These are phyloP conservation scores for Paulinella micropora DNA, from an alignment of 78 protist species.

Conservation along the genomic window DNA sequence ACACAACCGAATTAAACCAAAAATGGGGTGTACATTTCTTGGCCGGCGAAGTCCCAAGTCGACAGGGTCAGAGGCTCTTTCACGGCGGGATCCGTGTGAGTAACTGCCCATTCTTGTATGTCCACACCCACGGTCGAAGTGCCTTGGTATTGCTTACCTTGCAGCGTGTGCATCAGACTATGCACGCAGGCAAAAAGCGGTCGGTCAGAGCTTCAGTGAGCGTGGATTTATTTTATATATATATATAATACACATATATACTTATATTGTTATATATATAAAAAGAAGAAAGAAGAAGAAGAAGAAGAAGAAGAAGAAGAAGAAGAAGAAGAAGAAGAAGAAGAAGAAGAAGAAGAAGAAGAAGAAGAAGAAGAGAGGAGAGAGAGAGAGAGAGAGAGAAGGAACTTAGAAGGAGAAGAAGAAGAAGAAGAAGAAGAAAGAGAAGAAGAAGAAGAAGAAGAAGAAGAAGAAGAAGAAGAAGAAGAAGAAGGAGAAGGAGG, in stretches of 20 bases:
- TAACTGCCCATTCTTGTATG: too few species aligned
- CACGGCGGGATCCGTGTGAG: too few species aligned
- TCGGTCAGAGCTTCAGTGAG: too few species aligned
- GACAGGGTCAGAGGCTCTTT: too few species aligned
- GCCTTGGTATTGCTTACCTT: too few species aligned
- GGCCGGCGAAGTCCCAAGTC: too few species aligned
- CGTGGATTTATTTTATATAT: too few species aligned
- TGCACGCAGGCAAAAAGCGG: too few species aligned
- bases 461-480: neutral
- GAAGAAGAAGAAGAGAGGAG: neutral
- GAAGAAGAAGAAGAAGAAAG: neutral
- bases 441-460: neutral
- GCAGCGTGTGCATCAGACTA: too few species aligned
- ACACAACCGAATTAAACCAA: too few species aligned
- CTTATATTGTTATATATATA: neutral
- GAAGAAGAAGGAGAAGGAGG: neutral
- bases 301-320: neutral
- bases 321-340: neutral
- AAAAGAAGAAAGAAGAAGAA: neutral
- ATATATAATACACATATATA: neutral
- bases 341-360: neutral
- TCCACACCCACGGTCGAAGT: too few species aligned
- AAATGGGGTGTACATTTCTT: too few species aligned
- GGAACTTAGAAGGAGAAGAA: neutral
- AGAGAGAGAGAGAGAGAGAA: neutral